Percentiles rank a stretch among this genome's conserved stretches.
phyloP scores from a whole-genome alignment of 768 basidiomycete species.

The Hortiboletus flavorubellus region DNA sequence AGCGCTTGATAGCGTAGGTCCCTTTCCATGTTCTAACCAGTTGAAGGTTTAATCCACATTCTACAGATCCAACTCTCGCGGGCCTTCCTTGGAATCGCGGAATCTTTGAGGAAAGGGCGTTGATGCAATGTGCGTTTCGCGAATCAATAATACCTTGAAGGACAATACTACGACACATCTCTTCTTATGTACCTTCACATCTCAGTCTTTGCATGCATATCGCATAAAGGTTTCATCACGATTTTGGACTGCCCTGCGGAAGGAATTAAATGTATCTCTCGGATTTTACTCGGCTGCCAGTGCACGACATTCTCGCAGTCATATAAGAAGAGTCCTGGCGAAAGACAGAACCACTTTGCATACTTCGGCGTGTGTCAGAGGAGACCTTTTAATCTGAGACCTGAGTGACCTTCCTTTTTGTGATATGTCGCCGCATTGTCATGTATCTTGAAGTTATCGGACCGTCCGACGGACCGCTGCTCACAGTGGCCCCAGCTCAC shows the following conservation, averaged over 20 bases:
- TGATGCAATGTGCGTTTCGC: constrained; percentile 32
- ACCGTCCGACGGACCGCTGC: too few species aligned
- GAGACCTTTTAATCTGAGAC: too few species aligned
- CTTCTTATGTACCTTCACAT: background rate
- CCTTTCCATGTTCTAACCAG: background rate
- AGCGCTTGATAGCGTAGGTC: constrained; percentile 48
- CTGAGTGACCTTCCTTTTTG: too few species aligned
- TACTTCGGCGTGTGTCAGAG: too few species aligned
- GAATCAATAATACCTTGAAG: background rate
- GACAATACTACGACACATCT: background rate
- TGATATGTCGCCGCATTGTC: too few species aligned
- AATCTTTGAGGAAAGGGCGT: constrained; percentile 45
- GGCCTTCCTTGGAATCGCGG: constrained; percentile 55
- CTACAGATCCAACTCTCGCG: constrained; percentile 47
- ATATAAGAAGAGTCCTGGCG: too few species aligned
- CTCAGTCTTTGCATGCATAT: background rate
- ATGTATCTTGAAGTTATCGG: too few species aligned
- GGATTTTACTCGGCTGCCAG: background rate
- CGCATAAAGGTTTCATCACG: too few species aligned
- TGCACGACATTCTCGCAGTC: too few species aligned
- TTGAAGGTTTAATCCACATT: background rate
- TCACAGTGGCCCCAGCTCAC: too few species aligned
- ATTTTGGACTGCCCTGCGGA: background rate
- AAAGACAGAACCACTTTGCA: too few species aligned
- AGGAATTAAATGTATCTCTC: background rate